Percentiles rank a stretch among this genome's conserved stretches.
phyloP scores from a whole-genome alignment of 495 filamentous ascomycete genomes.

The Neurospora sp. region DNA sequence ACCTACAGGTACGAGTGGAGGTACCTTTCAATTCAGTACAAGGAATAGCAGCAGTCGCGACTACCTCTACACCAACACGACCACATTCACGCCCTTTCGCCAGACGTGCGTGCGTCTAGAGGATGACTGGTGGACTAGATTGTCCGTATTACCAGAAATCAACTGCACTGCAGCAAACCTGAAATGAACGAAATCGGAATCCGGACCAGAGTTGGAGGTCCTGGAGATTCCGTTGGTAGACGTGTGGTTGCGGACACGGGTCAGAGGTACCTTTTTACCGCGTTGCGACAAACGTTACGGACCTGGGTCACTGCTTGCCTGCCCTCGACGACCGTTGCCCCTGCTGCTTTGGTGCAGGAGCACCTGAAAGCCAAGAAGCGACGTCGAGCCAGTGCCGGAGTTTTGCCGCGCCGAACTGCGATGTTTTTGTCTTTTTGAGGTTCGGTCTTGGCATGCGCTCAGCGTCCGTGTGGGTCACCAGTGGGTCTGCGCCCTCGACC shows the following conservation, averaged over 20 bases:
- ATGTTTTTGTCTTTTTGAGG: neutral
- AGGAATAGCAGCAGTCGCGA: neutral
- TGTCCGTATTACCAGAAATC: neutral
- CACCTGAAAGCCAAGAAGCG: neutral
- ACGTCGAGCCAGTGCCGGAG: neutral
- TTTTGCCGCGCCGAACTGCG: neutral
- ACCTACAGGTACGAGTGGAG: neutral
- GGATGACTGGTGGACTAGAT: neutral
- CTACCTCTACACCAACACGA: neutral
- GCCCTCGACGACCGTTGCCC: neutral
- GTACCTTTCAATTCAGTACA: neutral
- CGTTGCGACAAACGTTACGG: neutral
- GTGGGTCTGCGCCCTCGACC: neutral
- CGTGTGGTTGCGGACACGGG: neutral
- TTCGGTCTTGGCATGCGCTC: neutral
- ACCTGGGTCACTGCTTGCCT: neutral
- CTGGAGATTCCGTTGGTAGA: neutral
- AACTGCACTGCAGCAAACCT: neutral
- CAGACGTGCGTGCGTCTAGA: neutral
- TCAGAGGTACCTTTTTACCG: neutral
- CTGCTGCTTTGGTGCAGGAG: neutral
- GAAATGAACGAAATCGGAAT: neutral
- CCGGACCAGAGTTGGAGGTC: neutral
- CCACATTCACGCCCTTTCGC: neutral
- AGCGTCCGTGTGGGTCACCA: neutral